Evolutionary conservation across 257 asterid genomes (phyloP), one percentile per base, ranked within the genome.

Genomic region (Lantana camara): DNA sequence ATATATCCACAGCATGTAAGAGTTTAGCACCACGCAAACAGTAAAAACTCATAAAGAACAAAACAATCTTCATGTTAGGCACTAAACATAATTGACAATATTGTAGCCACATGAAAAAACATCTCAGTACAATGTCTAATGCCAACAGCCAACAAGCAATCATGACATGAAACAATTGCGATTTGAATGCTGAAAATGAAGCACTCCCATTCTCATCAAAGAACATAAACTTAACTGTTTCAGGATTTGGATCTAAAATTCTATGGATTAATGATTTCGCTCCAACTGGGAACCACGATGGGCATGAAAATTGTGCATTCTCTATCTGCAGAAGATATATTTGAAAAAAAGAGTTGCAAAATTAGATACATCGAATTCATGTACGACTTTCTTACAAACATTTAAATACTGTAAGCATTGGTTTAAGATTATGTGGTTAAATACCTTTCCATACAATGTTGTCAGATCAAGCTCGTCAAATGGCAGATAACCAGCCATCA

Each of bases 391-490:
- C 67, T 13, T 37, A 52, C 27, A 32, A 62, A 30, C 20, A 27
- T 15, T 14, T 40, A 15, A 50, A 61, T 22, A 41, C 44, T n/a
- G 9, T 12, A 41, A 14, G 53, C 22, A 54, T 11, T 27, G 40
- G 41, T 12, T 32, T 14, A 63, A 49, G 38, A 64, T 37, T 58
- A 57, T 2, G n/a, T n/a, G 57, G 66, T 30, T 64, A 21, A 64
- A 41, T 85, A 92, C 99, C 97, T 94, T 90, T 55, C 95, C 95
- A 42, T 94, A 94, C 70, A 94, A 79, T 9, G 97, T 88, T 40
- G 95, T 90, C 64, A 94, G 86, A 80, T 90, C 99, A 72, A 94
- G 83, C 83, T 94, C 97, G 76, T 94, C 99, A 80, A 94, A 94
- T 55, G 99, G 99, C 63, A 94, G 91, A 83, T 86, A 90, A 50